Conservation (phyloP, 2,329 filamentous ascomycete genomes). For the Botrytis deweyae region DNA sequence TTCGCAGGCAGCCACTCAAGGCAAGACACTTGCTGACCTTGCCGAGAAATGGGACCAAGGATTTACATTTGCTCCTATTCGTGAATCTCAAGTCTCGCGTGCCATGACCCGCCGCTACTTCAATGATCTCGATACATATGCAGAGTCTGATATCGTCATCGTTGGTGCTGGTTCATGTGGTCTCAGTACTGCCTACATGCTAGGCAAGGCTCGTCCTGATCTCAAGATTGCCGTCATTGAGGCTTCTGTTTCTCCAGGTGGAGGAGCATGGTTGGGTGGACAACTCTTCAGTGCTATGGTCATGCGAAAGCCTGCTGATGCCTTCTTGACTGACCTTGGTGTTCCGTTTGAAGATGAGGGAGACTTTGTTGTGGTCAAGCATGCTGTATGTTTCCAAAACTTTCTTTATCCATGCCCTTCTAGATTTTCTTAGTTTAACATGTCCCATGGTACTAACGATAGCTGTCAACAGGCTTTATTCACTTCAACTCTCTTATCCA, state of each 20-base stretch:
- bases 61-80: conserved; percentile 83
- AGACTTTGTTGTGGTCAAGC: conserved; percentile 88
- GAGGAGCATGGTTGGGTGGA: conserved; percentile 88
- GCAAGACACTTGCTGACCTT: conserved; percentile 57
- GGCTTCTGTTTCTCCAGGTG: conserved; percentile 81
- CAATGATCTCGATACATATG: conserved; percentile 80
- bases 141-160: conserved; percentile 92
- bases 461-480: conserved; percentile 61
- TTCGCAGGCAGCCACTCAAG: conserved; percentile 47
- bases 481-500: conserved; percentile 81
- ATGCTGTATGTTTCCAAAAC: conserved; percentile 54
- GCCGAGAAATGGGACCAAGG: conserved; percentile 69
- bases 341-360: conserved; percentile 87
- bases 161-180: conserved; percentile 88
- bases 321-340: conserved; percentile 77
- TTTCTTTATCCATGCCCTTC: not conserved
- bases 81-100: conserved; percentile 87
- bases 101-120: conserved; percentile 96
- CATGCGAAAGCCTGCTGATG: conserved; percentile 88
- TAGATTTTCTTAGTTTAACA: too few relatives aligned
- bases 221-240: conserved; percentile 90
- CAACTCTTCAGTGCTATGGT: conserved; percentile 96
- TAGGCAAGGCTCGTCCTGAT: conserved; percentile 81
- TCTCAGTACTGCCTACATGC: conserved; percentile 78
- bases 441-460: not conserved